Evolutionary conservation across 805 yeast genomes (phyloP).

Genomic region (Sugiyamaella mastotermitis): DNA sequence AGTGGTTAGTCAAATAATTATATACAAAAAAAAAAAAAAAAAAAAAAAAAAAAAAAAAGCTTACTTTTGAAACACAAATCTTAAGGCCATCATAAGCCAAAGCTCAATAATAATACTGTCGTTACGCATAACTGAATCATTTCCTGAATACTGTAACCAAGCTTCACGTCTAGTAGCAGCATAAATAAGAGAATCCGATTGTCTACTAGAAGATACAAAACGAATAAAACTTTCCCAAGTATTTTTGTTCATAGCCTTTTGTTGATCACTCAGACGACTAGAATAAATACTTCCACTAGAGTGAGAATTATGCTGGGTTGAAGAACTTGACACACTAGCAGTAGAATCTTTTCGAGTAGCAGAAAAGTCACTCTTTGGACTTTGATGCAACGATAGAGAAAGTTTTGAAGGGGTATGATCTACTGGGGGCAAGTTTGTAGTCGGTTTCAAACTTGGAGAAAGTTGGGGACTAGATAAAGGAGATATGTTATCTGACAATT

Average conservation of each 20-base stretch:
- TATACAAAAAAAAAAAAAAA: background rate
- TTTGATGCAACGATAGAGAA: too few species aligned
- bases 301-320: too few species aligned
- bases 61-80: constrained; percentile 25
- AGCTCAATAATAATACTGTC: constrained; percentile 23
- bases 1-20: too few species aligned
- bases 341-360: too few species aligned
- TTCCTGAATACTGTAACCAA: constrained; percentile 25
- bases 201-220: constrained; percentile 17
- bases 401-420: too few species aligned
- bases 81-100: constrained; percentile 29
- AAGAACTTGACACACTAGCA: too few species aligned
- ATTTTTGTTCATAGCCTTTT: constrained; percentile 4
- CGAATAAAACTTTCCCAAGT: constrained; percentile 17
- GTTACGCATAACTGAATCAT: constrained; percentile 13
- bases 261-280: too few species aligned
- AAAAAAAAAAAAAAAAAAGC: background rate
- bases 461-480: constrained; percentile 2
- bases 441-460: background rate
- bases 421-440: too few species aligned
- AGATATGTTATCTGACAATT: constrained; percentile 1
- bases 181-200: constrained; percentile 22
- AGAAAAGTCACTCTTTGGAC: too few species aligned
- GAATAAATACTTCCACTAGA: too few species aligned
- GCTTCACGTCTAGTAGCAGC: constrained; percentile 28